A percentile compares a stretch with the other conserved stretches of the same genome.
phyloP scores from a whole-genome alignment of 768 basidiomycete genomes.

The Pulveroboletus ravenelii region DNA sequence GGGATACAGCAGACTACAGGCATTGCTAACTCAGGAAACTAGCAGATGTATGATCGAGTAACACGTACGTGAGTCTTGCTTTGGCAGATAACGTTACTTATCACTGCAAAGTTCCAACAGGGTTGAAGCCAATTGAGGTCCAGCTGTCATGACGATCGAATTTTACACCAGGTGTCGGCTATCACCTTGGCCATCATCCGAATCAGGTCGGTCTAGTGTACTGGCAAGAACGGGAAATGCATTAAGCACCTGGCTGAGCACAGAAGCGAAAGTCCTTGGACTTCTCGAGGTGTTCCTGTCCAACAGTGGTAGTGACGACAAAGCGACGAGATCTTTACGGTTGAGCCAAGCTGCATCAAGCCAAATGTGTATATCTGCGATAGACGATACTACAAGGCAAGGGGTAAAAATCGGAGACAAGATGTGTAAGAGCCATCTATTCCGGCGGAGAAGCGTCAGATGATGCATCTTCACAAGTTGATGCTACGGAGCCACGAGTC shows the following conservation, averaged over 20 bases:
- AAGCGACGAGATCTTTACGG: neutral
- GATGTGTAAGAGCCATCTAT: slow-evolving; percentile 8
- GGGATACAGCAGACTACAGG: neutral
- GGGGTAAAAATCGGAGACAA: neutral
- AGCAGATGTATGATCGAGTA: neutral
- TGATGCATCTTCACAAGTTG: neutral
- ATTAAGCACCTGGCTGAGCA: neutral
- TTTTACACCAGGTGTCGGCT: neutral
- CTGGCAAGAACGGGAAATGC: neutral
- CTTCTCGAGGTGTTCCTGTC: too few species aligned
- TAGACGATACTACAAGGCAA: slow-evolving; percentile 4
- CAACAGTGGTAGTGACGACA: neutral
- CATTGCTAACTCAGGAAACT: neutral
- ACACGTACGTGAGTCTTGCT: neutral
- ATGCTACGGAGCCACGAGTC: slow-evolving; percentile 1
- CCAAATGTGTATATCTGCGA: slow-evolving; percentile 2
- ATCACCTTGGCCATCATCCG: neutral
- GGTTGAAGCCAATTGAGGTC: neutral
- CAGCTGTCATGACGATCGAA: neutral
- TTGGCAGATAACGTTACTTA: neutral
- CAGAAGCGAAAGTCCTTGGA: neutral
- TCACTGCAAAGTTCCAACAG: neutral
- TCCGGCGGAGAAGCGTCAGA: slow-evolving; percentile 2
- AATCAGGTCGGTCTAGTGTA: neutral
- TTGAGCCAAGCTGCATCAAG: neutral